Conservation (phyloP, 108 stramenopile species). For the Cyclotella sp. region DNA sequence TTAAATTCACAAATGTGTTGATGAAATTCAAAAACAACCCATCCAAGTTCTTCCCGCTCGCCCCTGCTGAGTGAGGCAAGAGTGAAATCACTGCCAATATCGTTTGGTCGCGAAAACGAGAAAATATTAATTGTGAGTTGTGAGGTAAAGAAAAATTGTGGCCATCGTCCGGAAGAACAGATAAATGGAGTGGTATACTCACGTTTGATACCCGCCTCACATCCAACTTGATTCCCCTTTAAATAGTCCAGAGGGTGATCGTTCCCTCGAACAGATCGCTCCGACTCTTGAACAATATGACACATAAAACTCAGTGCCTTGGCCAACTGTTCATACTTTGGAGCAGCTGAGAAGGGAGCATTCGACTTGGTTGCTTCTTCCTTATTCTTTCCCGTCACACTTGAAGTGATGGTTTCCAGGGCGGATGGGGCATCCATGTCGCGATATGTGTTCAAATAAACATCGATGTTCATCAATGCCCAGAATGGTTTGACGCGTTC, state of each 20-base stretch:
- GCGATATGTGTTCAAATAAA: constrained; percentile 68
- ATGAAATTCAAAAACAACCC: constrained; percentile 85
- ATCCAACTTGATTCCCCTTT: constrained; percentile 74
- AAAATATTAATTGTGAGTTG: not conserved
- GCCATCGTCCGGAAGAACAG: not conserved
- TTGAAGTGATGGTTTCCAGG: constrained; percentile 40
- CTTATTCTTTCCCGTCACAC: constrained; percentile 21
- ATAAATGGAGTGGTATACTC: not conserved
- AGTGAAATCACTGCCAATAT: constrained; percentile 58
- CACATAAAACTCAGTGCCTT: constrained; percentile 85
- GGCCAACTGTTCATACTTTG: constrained; percentile 83
- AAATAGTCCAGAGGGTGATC: constrained; percentile 64
- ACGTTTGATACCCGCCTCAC: constrained; percentile 83
- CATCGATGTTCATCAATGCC: constrained; percentile 83
- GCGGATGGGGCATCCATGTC: constrained; percentile 40
- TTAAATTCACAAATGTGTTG: constrained; percentile 85
- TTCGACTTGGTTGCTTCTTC: not conserved
- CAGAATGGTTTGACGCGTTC: constrained; percentile 89
- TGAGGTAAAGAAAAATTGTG: not conserved
- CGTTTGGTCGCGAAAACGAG: not conserved
- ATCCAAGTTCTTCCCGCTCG: constrained; percentile 79
- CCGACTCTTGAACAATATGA: constrained; percentile 79
- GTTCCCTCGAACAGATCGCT: constrained; percentile 48
- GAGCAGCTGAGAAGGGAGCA: constrained; percentile 49
- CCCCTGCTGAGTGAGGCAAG: constrained; percentile 85